Conservation (phyloP, 306 rosid species). For the Spatholobus suberectus region DNA sequence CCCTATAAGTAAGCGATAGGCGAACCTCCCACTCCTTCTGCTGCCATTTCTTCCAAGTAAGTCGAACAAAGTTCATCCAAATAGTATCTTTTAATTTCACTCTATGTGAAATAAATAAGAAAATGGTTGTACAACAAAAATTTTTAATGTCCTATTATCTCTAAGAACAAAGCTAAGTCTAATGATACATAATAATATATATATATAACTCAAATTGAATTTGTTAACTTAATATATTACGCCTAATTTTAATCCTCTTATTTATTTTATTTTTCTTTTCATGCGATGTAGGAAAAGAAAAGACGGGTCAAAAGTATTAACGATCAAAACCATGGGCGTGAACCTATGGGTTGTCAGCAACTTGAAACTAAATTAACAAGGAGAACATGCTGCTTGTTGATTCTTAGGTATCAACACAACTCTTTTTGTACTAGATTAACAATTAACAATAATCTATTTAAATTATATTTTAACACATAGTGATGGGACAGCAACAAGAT, state of each 20-base stretch:
- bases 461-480: neutral
- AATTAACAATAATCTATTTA: neutral
- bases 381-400: neutral
- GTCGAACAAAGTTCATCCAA: too few species aligned
- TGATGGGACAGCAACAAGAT: too few species aligned
- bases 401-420: neutral
- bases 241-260: neutral
- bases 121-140: too few species aligned
- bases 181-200: too few species aligned
- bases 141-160: too few species aligned
- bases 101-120: too few species aligned
- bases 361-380: constrained; percentile 10
- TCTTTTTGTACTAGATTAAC: neutral
- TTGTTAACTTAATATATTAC: neutral
- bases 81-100: too few species aligned
- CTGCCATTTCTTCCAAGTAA: too few species aligned
- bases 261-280: too few species aligned
- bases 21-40: too few species aligned
- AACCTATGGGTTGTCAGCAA: neutral
- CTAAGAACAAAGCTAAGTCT: too few species aligned
- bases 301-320: neutral
- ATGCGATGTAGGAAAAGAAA: neutral
- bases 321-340: constrained; percentile 31
- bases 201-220: neutral
- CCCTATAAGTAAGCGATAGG: too few species aligned